phyloP scores from a whole-genome alignment of 2,329 filamentous ascomycete genomes.

The Apiospora arundinis region DNA sequence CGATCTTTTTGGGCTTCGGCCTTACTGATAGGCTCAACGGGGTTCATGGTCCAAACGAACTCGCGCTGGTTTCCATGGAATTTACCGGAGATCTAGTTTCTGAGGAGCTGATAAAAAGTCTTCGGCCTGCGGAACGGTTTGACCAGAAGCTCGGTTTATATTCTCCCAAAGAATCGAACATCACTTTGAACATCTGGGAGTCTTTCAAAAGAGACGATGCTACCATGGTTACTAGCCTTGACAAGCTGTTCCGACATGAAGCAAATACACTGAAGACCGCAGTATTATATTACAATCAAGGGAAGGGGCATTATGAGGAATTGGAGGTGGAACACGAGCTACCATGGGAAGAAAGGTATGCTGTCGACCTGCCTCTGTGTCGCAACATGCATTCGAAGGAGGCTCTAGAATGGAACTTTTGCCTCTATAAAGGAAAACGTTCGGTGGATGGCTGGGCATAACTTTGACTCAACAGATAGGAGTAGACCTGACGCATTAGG shows the following conservation, averaged over 20 bases:
- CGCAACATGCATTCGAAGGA: not conserved
- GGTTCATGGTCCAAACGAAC: not conserved
- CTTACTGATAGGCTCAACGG: not conserved
- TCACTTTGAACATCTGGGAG: constrained; percentile 7
- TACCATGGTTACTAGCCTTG: not conserved
- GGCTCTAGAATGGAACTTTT: not conserved
- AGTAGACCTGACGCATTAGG: too few species aligned
- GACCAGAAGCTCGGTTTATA: not conserved
- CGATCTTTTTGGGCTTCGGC: not conserved
- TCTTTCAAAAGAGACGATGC: not conserved
- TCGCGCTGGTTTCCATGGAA: not conserved
- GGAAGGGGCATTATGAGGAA: constrained; percentile 1
- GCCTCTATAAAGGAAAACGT: not conserved
- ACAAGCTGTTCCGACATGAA: not conserved
- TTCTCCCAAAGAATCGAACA: not conserved
- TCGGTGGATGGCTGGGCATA: not conserved
- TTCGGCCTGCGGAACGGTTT: not conserved
- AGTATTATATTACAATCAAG: not conserved
- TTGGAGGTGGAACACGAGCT: not conserved
- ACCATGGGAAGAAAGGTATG: not conserved
- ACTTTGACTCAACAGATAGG: too few species aligned
- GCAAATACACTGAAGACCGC: not conserved
- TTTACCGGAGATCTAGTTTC: not conserved
- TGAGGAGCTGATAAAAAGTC: not conserved
- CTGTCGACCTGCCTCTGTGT: not conserved